Base-by-base conservation (phyloP, 805 yeast genomes). In the Pichia sporocuriosa region DNA sequence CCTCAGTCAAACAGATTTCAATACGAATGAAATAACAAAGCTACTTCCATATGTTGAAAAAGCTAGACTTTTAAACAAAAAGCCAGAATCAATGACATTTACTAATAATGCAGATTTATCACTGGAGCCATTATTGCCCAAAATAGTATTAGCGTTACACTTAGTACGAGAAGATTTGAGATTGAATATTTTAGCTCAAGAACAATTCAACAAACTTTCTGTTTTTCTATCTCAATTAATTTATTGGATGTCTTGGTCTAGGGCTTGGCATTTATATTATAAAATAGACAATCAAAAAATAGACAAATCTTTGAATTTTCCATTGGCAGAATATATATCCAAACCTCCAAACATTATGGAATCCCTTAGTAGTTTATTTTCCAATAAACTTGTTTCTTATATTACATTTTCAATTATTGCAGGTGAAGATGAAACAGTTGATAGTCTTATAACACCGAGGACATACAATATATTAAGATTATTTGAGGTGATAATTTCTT, bases 231-330 rank as follows among this genome's bases (percentile, higher is more conserved):
- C 79, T 0, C 82, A 81, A 49, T 55, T 84, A 12, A 70, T 81
- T 0, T 50, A 66, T 11, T 76, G 85, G 79, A 74, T 81, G 76
- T 79, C 84, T 6, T 84, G 95, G 95, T 73, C 80, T 10, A 76
- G 68, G 1, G 44, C 52, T 0, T 84, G 95, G 96, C 56, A 62
- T 19, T 51, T 59, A 1, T 79, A 77, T 50, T 86, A 88, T 55
- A 62, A 59, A 49, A 50, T 62, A 3, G 65, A 66, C 6, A 40
- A 37, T 1, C 40, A 37, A 1, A 25, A 32, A 2, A 51, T 77
- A 6, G 81, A 75, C 48, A 49, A 51, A 15, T 52, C 57, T 1
- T 59, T 68, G 2, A 63, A 66, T 30, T 66, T 77, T 27, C 54
- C 71, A 9, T 57, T 56, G 50, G 45, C 52, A 64, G 71, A 73